A percentile compares a stretch with the other conserved stretches of the same genome.
These are phyloP conservation scores for Fistulifera pelliculosa DNA, from an alignment of 108 stramenopile genomes.

Conservation along the genomic window DNA sequence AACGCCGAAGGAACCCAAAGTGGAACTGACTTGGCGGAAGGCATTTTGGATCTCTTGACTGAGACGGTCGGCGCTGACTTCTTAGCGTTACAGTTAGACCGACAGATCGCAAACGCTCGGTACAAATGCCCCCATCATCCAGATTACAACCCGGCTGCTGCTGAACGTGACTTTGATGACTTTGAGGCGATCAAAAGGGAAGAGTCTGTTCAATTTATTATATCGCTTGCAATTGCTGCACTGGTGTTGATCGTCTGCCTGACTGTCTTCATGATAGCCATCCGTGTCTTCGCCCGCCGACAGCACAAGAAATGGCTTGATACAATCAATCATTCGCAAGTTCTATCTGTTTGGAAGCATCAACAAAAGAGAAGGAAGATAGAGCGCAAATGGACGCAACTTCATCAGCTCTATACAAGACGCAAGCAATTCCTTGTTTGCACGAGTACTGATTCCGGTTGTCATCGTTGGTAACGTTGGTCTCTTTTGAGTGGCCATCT, in stretches of 20 bases:
- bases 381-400: conserved; percentile 27
- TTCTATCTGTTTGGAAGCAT: not conserved
- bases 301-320: conserved; percentile 37
- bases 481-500: conserved; percentile 72
- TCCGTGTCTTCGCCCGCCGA: not conserved
- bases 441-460: conserved; percentile 43
- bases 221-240: not conserved
- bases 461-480: conserved; percentile 61
- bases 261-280: not conserved
- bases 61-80: conserved; percentile 1
- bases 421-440: conserved; percentile 33
- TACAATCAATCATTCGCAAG: not conserved
- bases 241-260: not conserved
- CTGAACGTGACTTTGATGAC: not conserved
- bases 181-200: not conserved
- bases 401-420: conserved; percentile 42
- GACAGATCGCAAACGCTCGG: not conserved
- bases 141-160: not conserved
- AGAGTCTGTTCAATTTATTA: not conserved
- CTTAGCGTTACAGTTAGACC: not conserved
- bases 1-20: not conserved
- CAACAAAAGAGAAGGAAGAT: not conserved
- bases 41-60: not conserved
- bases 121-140: not conserved
- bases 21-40: not conserved